Base-by-base conservation (phyloP, 176 grass and related monocot genomes). In the Avena sativa region DNA sequence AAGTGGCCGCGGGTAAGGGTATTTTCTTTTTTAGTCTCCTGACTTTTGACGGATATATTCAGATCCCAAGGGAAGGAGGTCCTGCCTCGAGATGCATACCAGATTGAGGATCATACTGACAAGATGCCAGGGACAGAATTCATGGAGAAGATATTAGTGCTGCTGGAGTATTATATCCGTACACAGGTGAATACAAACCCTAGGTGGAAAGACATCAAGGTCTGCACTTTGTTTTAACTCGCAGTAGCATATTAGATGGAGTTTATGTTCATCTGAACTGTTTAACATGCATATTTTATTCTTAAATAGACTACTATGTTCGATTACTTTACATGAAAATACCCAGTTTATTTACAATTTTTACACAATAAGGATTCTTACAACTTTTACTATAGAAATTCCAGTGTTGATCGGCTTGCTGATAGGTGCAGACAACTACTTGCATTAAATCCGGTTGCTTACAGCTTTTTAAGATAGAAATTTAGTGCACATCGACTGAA, bases 161-260 rank as follows among this genome's bases (percentile, higher is more conserved):
- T 30, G 28, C 1, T 30, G 28, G 28, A 30, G 28, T 30, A 30
- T 30, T 30, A 30, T 30, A 30, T 30, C 66, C 66, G 16, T 4
- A 1, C 17, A 38, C 66, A 32, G 7, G 38, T 69, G 66, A 69
- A 40, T 40, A 38, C 32, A 0, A 32, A 19, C 32, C 30, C 32
- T 8, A 8, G 14, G 3, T 69, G 66, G 66, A 69, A 69, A 69
- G 66, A 40, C 66, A 69, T 69, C 66, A 69, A 69, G 66, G 66
- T 69, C 4, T 40, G 32, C 65, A 38, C 30, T 19, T 69, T 19
- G 2, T 38, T 69, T 19, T 17, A 68, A 17, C 30, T 28, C 5
- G 21, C 10, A 30, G 28, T 30, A 30, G 28, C 28, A 30, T 4
- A 28, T 10, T 12, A 26, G 5, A 64, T 12, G 21, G 11, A 28